Conservation (phyloP, 371 early-diverging fungal genomes). For the Mucor indicus region DNA sequence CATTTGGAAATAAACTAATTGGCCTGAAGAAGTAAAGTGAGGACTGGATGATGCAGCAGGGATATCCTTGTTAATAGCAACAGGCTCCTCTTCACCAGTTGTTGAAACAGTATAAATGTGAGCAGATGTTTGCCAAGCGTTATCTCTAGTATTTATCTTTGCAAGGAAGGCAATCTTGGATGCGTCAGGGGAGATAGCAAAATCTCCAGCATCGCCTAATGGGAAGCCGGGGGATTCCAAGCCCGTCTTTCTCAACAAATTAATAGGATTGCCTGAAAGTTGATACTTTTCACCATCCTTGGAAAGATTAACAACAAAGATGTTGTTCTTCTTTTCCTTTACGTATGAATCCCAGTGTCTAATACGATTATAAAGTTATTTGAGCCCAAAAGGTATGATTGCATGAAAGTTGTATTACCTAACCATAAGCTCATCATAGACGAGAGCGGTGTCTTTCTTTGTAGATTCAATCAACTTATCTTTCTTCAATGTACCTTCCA, state of each 20-base stretch:
- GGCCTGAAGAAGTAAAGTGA: conserved; percentile 60
- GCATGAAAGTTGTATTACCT: too few species aligned
- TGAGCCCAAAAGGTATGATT: too few species aligned
- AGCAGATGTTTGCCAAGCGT: conserved; percentile 78
- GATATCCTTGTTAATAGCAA: conserved; percentile 53
- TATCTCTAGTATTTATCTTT: conserved; percentile 58
- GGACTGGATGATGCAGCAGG: conserved; percentile 68
- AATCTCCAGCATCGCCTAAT: conserved; percentile 59
- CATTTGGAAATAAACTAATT: conserved; percentile 81
- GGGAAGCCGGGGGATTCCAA: conserved; percentile 60
- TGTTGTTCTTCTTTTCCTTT: conserved; percentile 52
- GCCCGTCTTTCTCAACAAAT: conserved; percentile 47
- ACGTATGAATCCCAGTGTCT: conserved; percentile 71
- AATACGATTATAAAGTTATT: not conserved
- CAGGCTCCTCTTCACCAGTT: conserved; percentile 42
- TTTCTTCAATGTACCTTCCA: conserved; percentile 41
- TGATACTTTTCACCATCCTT: conserved; percentile 27
- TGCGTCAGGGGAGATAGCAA: conserved; percentile 64
- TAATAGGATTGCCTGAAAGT: conserved; percentile 35
- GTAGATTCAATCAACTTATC: conserved; percentile 38
- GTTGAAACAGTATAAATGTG: conserved; percentile 66
- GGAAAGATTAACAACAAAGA: conserved; percentile 50
- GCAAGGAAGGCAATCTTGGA: conserved; percentile 68
- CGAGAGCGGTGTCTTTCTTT: conserved; percentile 52
- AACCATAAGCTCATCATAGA: conserved; percentile 64